Conservation (phyloP, 2,329 filamentous ascomycete species). For the Colletotrichum tropicicola region DNA sequence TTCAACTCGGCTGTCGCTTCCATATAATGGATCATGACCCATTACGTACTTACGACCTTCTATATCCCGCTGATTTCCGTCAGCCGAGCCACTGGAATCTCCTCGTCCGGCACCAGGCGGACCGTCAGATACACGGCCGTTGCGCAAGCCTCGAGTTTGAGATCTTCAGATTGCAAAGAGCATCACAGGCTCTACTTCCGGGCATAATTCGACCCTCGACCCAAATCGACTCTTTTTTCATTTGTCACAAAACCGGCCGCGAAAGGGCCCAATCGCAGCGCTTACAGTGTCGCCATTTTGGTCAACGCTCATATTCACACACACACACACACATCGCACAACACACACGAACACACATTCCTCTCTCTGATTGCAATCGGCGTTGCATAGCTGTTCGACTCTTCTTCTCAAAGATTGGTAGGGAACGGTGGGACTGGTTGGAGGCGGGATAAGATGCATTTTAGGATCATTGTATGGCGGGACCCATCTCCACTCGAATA, state of each 20-base stretch:
- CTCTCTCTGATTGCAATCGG: slow-evolving; percentile 22
- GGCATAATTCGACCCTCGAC: slow-evolving; percentile 14
- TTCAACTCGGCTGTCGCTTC: slow-evolving; percentile 14
- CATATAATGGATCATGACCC: slow-evolving; percentile 31
- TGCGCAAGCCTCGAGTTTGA: slow-evolving; percentile 3
- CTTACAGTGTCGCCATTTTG: slow-evolving; percentile 14
- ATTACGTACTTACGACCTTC: slow-evolving; percentile 31
- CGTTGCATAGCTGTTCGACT: slow-evolving; percentile 25
- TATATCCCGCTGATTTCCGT: slow-evolving; percentile 21
- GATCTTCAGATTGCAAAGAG: slow-evolving; percentile 19
- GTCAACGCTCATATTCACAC: slow-evolving; percentile 8
- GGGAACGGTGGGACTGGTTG: slow-evolving; percentile 23
- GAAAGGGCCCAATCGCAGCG: slow-evolving; percentile 12
- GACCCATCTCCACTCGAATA: not conserved
- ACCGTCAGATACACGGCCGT: not conserved
- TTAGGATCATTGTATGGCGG: slow-evolving; percentile 25
- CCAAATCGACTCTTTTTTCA: slow-evolving; percentile 7
- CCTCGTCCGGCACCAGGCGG: not conserved
- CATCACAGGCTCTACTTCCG: slow-evolving; percentile 3
- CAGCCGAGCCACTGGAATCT: slow-evolving; percentile 11
- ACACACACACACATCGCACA: slow-evolving; percentile 1
- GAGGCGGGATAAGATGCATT: slow-evolving; percentile 30
- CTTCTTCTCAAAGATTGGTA: slow-evolving; percentile 31
- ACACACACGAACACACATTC: slow-evolving; percentile 9
- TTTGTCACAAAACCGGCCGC: slow-evolving; percentile 17